These are phyloP conservation scores for Penicillium arizonense DNA, from an alignment of 495 filamentous ascomycete species.

Conservation along the genomic window DNA sequence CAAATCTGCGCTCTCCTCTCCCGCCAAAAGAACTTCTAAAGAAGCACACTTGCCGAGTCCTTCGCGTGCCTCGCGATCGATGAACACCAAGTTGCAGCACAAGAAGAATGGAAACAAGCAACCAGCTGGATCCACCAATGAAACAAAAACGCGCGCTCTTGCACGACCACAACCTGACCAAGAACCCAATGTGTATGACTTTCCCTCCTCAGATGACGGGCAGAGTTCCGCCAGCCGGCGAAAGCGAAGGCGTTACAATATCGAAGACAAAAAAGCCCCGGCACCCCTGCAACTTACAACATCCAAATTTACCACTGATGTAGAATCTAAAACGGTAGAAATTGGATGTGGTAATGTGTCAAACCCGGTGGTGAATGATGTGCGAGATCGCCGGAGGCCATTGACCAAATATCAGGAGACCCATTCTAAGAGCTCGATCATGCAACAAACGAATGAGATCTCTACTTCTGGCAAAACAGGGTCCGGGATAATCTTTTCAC, in stretches of 20 bases:
- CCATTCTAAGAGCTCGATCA: not conserved
- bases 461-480: not conserved
- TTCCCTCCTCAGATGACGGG: slow-evolving; percentile 43
- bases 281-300: not conserved
- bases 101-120: slow-evolving; percentile 5
- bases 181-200: slow-evolving; percentile 26
- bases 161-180: not conserved
- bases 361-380: not conserved
- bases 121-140: not conserved
- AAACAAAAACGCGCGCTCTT: not conserved
- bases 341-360: not conserved
- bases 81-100: not conserved
- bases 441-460: not conserved
- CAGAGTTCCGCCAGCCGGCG: not conserved
- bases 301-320: not conserved
- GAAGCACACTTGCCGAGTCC: not conserved
- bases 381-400: not conserved
- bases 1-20: not conserved
- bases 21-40: not conserved
- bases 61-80: not conserved
- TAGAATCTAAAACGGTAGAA: not conserved
- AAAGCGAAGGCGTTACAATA: slow-evolving; percentile 17
- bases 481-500: not conserved
- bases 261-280: not conserved
- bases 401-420: not conserved